A percentile compares a stretch with the other conserved stretches of the same genome.
phyloP scores from a whole-genome alignment of 2,329 filamentous ascomycete species.

The Ceratocystis destructans region DNA sequence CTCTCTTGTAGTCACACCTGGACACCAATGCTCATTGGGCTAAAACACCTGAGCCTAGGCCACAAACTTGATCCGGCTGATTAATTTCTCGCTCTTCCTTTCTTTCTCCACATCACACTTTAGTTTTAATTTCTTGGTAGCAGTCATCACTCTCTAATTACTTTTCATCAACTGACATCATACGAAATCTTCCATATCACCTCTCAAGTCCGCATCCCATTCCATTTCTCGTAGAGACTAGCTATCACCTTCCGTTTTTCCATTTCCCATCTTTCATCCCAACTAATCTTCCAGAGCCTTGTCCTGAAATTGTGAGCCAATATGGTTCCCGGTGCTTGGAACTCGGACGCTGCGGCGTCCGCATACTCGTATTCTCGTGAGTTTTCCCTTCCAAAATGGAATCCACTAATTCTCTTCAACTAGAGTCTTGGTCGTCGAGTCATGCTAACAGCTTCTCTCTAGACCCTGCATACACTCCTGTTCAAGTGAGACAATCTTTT shows the following conservation, averaged over 20 bases:
- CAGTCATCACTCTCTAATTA: not conserved
- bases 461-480: constrained; percentile 46
- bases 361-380: constrained; percentile 13
- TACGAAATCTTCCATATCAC: not conserved
- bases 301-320: constrained; percentile 22
- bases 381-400: not conserved
- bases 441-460: constrained; percentile 15
- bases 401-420: not conserved
- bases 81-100: constrained; percentile 3
- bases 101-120: constrained; percentile 3
- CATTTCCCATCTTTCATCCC: not conserved
- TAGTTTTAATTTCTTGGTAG: not conserved
- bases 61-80: constrained; percentile 6
- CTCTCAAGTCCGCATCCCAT: not conserved
- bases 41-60: not conserved
- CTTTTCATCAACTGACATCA: not conserved
- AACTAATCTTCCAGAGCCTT: constrained; percentile 15
- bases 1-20: not conserved
- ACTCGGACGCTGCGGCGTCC: constrained; percentile 9
- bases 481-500: constrained; percentile 49
- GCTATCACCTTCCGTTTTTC: not conserved
- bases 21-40: not conserved
- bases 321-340: constrained; percentile 8
- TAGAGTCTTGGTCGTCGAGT: not conserved
- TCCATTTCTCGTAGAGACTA: not conserved